Base-by-base conservation (phyloP, 1,139 yeast genomes). In the Diutina scorzettiae region DNA sequence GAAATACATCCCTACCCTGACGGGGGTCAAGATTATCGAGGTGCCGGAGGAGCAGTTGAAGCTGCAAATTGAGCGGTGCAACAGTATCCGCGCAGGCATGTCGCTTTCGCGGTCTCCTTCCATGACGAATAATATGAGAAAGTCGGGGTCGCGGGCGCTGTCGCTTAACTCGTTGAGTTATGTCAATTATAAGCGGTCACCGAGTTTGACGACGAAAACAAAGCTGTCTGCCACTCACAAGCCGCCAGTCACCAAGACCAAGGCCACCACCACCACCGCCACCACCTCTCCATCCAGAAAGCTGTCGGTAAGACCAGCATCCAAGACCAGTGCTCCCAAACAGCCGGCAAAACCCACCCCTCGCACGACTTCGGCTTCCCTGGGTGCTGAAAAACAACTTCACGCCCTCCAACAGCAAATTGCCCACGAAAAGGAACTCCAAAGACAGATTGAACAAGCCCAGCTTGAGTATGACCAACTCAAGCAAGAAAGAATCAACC, bases 1-100 rank as follows among this genome's bases (percentile, higher is more conserved):
- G 45, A 66, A 65, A 42, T 69, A 69, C 49, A 62, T 69, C 37
- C 75, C 75, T 11, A 68, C 73, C 12, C 68, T 73, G 3, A 67
- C 61, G 29, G 75, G 75, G 25, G 67, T 69, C 47, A 65, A 67
- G 47, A 53, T 69, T n/a, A 57, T 69, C 17, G 74, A 69, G 47
- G 75, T 69, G 7, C 74, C 74, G 0, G 71, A 64, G 46, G 53
- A 58, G 8, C 56, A 56, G 40, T 53, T 64, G 44, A 58, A 64
- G 42, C 56, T 62, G 48, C 73, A 69, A 47, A 57, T 69, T 14
- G 63, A 65, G 1, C 52, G 74, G 40, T 59, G 59, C 43, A 69
- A 69, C 49, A 65, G 71, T 6, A 59, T 69, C 43, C 55, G 73
- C 30, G 53, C 64, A 2, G 65, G 60, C 4, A 47, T 53, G 41